A percentile compares a stretch with the other conserved stretches of the same genome.
These are phyloP conservation scores for Neonothopanus nambi DNA, from an alignment of 1,284 basidiomycete genomes.

Conservation along the genomic window DNA sequence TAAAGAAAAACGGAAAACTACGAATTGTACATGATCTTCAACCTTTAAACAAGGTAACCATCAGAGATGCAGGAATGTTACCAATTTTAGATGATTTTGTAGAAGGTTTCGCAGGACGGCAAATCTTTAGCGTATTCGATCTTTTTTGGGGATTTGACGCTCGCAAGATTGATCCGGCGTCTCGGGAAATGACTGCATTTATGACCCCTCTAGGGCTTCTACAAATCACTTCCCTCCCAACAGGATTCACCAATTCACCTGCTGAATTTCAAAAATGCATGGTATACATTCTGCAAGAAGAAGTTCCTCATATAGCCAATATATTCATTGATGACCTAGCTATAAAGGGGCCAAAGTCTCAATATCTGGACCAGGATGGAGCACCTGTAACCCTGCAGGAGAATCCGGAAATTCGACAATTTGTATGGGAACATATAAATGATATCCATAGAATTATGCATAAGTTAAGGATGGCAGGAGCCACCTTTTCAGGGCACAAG, in stretches of 20 bases:
- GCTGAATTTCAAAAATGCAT: constrained; percentile 38
- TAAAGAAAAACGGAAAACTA: constrained; percentile 33
- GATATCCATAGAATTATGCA: constrained; percentile 29
- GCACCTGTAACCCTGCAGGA: constrained; percentile 27
- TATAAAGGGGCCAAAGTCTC: constrained; percentile 29
- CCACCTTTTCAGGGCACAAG: background rate
- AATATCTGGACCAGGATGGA: constrained; percentile 28
- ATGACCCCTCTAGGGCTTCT: too few species aligned
- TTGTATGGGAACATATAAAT: constrained; percentile 36
- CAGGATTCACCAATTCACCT: constrained; percentile 38
- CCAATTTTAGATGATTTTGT: constrained; percentile 20
- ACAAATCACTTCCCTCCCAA: constrained; percentile 32
- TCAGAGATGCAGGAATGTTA: constrained; percentile 29
- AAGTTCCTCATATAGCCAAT: constrained; percentile 30
- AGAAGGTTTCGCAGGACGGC: background rate
- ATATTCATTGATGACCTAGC: constrained; percentile 35
- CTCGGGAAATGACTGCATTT: constrained; percentile 19
- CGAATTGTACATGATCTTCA: constrained; percentile 32
- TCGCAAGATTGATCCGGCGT: constrained; percentile 14
- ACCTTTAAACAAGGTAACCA: constrained; percentile 30
- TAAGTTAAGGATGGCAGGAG: constrained; percentile 24
- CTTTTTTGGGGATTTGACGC: constrained; percentile 26
- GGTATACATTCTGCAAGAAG: constrained; percentile 31
- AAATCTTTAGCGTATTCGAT: constrained; percentile 18
- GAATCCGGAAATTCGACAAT: constrained; percentile 34